Percentiles rank a stretch among this genome's conserved stretches.
phyloP scores from a whole-genome alignment of 2,329 filamentous ascomycete genomes.

The Scedosporium aurantiacum region DNA sequence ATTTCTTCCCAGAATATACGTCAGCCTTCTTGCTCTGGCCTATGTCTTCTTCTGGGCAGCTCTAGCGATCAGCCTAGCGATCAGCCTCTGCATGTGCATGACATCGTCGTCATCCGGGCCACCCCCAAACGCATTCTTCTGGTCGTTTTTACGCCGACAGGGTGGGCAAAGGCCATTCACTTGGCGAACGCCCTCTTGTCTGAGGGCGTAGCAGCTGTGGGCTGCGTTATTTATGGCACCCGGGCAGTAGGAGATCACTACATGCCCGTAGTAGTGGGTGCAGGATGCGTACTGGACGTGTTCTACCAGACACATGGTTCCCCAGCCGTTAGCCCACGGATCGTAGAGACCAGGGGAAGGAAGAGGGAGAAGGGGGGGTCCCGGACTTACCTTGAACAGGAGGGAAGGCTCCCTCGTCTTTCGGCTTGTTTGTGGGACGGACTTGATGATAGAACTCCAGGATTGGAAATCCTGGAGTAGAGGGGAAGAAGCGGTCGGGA shows the following conservation, averaged over 20 bases:
- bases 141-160: not conserved
- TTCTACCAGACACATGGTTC: constrained; percentile 1
- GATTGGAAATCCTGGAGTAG: not conserved
- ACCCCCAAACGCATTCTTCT: not conserved
- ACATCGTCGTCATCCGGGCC: not conserved
- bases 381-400: not conserved
- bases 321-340: not conserved
- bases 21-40: not conserved
- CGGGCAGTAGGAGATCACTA: not conserved
- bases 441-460: not conserved
- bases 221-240: not conserved
- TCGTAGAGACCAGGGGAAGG: too few species aligned
- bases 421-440: not conserved
- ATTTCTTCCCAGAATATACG: not conserved
- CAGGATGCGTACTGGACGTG: constrained; percentile 3
- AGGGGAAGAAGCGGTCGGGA: not conserved
- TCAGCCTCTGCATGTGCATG: not conserved
- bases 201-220: not conserved
- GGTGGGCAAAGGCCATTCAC: not conserved
- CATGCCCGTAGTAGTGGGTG: not conserved
- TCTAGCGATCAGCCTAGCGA: not conserved
- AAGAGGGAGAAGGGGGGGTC: not conserved
- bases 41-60: not conserved
- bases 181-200: not conserved
- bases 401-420: not conserved